Evolutionary conservation across 2,329 filamentous ascomycete genomes (phyloP).

Genomic region (Arthrobotrys pseudoclavata): DNA sequence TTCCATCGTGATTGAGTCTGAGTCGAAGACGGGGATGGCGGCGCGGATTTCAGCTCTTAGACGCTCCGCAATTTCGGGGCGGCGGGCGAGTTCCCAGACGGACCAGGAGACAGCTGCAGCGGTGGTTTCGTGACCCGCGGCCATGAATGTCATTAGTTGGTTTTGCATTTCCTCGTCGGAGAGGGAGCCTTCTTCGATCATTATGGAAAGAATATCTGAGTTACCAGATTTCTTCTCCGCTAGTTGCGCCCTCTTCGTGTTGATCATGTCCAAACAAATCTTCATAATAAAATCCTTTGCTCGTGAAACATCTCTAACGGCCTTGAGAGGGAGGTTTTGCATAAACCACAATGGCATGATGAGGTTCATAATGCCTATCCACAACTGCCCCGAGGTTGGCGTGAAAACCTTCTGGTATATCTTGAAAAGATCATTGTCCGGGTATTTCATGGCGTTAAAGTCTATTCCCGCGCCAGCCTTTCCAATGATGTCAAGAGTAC

Average conservation of each 20-base stretch:
- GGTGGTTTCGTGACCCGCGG: constrained; percentile 74
- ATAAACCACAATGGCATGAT: constrained; percentile 76
- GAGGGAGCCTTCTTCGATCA: constrained; percentile 74
- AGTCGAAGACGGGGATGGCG: constrained; percentile 71
- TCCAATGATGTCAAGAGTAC: constrained; percentile 82
- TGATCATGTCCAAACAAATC: constrained; percentile 78
- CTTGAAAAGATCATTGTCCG: constrained; percentile 72
- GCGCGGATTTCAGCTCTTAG: constrained; percentile 78
- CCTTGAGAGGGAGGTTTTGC: constrained; percentile 75
- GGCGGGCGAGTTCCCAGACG: constrained; percentile 76
- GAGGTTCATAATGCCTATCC: constrained; percentile 71
- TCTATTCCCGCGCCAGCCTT: constrained; percentile 79
- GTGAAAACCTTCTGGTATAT: constrained; percentile 73
- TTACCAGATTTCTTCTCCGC: constrained; percentile 67
- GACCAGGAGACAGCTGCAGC: constrained; percentile 82
- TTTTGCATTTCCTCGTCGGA: constrained; percentile 84
- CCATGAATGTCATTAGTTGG: constrained; percentile 91
- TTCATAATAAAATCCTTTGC: constrained; percentile 74
- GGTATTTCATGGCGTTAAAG: constrained; percentile 73
- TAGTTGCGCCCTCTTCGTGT: constrained; percentile 75
- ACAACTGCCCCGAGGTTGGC: constrained; percentile 66
- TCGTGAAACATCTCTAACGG: constrained; percentile 75
- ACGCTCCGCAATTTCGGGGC: constrained; percentile 75
- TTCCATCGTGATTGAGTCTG: constrained; percentile 62
- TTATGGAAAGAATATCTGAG: constrained; percentile 85